A percentile compares a stretch with the other conserved stretches of the same genome.
Conservation (phyloP, 2,329 filamentous ascomycete genomes). For the Alternaria viburni region DNA sequence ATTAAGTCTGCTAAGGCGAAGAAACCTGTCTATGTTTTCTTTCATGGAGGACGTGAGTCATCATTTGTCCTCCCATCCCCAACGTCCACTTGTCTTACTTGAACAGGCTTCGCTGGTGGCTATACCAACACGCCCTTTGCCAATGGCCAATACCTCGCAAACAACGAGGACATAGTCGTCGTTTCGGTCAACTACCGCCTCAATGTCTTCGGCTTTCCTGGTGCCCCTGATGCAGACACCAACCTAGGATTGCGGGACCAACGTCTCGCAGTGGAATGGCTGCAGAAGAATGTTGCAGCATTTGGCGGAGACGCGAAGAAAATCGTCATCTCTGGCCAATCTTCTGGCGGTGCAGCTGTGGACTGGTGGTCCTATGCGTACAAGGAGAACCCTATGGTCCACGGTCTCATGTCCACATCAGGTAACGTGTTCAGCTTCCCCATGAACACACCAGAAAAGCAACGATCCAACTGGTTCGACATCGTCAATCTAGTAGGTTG, state of each 20-base stretch:
- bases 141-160: conserved; percentile 45
- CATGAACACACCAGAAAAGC: conserved; percentile 19
- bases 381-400: conserved; percentile 54
- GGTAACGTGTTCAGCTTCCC: conserved; percentile 28
- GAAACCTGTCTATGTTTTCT: conserved; percentile 50
- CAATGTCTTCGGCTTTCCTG: conserved; percentile 47
- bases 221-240: conserved; percentile 33
- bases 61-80: neutral
- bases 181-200: conserved; percentile 51
- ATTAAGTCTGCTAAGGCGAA: conserved; percentile 19
- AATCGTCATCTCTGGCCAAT: conserved; percentile 58
- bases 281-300: conserved; percentile 55
- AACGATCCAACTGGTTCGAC: conserved; percentile 22
- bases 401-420: conserved; percentile 51
- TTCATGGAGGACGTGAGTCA: conserved; percentile 51
- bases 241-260: conserved; percentile 64
- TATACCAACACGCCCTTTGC: conserved; percentile 47
- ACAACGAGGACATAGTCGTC: conserved; percentile 50
- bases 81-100: neutral
- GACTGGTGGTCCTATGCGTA: conserved; percentile 59
- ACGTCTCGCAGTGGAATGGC: conserved; percentile 60
- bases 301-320: conserved; percentile 57
- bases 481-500: conserved; percentile 22
- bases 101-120: conserved; percentile 44
- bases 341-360: conserved; percentile 52